These are phyloP conservation scores for Sclerotinia trifoliorum DNA, from an alignment of 2,329 filamentous ascomycete species.

Conservation along the genomic window DNA sequence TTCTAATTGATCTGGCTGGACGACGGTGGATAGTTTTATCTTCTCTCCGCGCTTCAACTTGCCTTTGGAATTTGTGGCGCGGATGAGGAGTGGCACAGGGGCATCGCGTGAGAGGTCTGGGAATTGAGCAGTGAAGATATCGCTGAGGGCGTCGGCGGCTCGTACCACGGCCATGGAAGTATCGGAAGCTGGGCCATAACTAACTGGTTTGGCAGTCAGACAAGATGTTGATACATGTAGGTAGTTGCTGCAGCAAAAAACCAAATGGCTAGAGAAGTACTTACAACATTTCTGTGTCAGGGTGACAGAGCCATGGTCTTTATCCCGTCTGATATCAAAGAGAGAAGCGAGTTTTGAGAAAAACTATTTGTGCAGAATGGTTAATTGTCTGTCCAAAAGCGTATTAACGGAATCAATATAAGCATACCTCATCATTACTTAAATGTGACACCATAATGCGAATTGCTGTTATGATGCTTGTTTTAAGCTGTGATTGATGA, in stretches of 20 bases:
- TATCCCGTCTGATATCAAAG: constrained; percentile 42
- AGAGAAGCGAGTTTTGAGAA: constrained; percentile 46
- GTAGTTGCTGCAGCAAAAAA: background rate
- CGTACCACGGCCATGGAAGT: background rate
- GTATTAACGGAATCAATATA: background rate
- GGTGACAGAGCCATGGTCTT: constrained; percentile 71
- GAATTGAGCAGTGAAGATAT: constrained; percentile 48
- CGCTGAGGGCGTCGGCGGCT: constrained; percentile 10
- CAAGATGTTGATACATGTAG: too few relatives aligned
- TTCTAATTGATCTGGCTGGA: constrained; percentile 73
- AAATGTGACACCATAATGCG: constrained; percentile 47
- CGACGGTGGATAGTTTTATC: constrained; percentile 79
- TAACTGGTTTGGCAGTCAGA: background rate
- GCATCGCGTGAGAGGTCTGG: constrained; percentile 58
- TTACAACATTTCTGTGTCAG: constrained; percentile 75
- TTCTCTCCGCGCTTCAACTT: constrained; percentile 41
- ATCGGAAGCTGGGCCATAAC: background rate
- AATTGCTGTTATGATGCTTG: constrained; percentile 16
- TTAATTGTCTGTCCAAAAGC: background rate
- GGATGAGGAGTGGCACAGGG: constrained; percentile 72
- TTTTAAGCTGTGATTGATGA: constrained; percentile 21
- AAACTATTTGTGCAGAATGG: constrained; percentile 55
- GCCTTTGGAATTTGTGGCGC: constrained; percentile 39
- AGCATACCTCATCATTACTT: constrained; percentile 59
- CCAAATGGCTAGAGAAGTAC: constrained; percentile 30